Percentiles rank a stretch among this genome's conserved stretches.
phyloP scores from a whole-genome alignment of 2,329 filamentous ascomycete species.

The Hymenoscyphus fructigenus region DNA sequence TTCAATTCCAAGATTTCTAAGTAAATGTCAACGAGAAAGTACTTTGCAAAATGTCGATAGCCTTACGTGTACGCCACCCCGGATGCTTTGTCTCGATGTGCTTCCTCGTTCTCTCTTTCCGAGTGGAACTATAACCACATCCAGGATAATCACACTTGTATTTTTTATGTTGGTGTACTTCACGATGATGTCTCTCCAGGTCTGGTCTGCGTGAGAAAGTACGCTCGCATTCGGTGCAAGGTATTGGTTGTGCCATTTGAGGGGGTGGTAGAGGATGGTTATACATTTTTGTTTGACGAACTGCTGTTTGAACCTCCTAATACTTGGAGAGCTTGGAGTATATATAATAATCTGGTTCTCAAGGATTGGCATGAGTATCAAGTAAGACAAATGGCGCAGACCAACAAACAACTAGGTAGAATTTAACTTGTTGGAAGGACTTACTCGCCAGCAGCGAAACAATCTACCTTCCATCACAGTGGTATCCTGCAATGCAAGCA shows the following conservation, averaged over 20 bases:
- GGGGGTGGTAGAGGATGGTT: not conserved
- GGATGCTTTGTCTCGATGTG: not conserved
- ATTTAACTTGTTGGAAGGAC: not conserved
- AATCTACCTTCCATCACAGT: not conserved
- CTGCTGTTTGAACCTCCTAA: not conserved
- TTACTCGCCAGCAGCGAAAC: not conserved
- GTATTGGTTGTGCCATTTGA: not conserved
- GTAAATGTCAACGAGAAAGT: not conserved
- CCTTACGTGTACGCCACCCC: not conserved
- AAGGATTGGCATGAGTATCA: not conserved
- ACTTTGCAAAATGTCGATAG: not conserved
- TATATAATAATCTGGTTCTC: not conserved
- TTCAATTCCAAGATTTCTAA: not conserved
- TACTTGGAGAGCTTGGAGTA: not conserved
- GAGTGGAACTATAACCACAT: not conserved
- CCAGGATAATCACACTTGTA: not conserved
- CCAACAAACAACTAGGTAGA: not conserved
- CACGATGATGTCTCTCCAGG: not conserved
- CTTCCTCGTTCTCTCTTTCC: not conserved
- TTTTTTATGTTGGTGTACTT: not conserved
- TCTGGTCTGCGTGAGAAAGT: not conserved
- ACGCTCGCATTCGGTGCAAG: not conserved
- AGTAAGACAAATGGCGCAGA: not conserved
- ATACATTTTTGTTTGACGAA: not conserved
- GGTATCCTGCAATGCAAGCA: not conserved